These are phyloP conservation scores for Ophiostoma fasciatum DNA, from an alignment of 2,329 filamentous ascomycete genomes.

Conservation along the genomic window DNA sequence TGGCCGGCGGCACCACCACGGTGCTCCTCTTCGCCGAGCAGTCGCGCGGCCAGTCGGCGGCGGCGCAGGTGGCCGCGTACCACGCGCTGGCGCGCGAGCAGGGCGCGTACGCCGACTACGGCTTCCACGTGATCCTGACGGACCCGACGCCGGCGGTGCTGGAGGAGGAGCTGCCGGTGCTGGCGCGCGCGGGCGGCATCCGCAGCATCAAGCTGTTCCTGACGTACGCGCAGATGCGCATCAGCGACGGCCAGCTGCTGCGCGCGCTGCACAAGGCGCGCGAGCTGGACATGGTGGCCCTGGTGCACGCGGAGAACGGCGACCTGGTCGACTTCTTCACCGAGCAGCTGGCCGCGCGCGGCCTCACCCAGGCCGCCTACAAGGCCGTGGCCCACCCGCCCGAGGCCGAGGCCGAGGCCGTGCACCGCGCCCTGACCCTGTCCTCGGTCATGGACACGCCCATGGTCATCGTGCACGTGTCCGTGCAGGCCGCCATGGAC, in stretches of 20 bases:
- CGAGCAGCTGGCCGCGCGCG: conserved; percentile 16
- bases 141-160: conserved; percentile 25
- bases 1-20: conserved; percentile 43
- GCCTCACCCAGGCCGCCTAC: conserved; percentile 22
- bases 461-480: conserved; percentile 37
- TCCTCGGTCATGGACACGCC: conserved; percentile 31
- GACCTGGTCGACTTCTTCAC: conserved; percentile 31
- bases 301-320: conserved; percentile 49
- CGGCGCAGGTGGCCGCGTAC: conserved; percentile 55
- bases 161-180: conserved; percentile 16
- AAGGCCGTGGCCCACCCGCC: conserved; percentile 29
- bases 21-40: conserved; percentile 42
- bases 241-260: conserved; percentile 32
- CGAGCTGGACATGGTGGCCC: conserved; percentile 33
- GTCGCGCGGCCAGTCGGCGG: conserved; percentile 30
- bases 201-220: conserved; percentile 35
- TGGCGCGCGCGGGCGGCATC: conserved; percentile 21
- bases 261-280: conserved; percentile 31
- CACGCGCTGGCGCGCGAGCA: conserved; percentile 48
- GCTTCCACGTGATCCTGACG: conserved; percentile 36
- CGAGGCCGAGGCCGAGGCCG: conserved; percentile 31
- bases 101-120: conserved; percentile 38
- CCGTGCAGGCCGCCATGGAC: conserved; percentile 28
- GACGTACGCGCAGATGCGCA: conserved; percentile 33
- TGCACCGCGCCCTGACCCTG: conserved; percentile 31